phyloP scores from a whole-genome alignment of 2,329 filamentous ascomycete genomes.

The Mollisia scopiformis region DNA sequence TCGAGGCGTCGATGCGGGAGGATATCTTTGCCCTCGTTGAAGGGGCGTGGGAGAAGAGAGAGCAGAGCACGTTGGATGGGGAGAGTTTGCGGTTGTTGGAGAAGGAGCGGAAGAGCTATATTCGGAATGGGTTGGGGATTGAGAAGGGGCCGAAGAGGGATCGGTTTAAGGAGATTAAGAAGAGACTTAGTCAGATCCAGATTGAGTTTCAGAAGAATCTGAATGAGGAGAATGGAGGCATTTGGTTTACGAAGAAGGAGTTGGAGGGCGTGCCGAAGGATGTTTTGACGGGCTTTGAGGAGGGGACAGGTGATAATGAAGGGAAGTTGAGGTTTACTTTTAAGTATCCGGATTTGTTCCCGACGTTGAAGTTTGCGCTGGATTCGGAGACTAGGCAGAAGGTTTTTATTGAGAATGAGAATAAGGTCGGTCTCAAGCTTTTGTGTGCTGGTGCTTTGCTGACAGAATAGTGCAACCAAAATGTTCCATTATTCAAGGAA shows the following conservation, averaged over 20 bases:
- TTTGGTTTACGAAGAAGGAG: slow-evolving; percentile 77
- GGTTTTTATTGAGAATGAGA: slow-evolving; percentile 76
- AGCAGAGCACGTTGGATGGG: slow-evolving; percentile 54
- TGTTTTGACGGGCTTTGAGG: slow-evolving; percentile 67
- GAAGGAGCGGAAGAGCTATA: slow-evolving; percentile 77
- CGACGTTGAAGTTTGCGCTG: slow-evolving; percentile 75
- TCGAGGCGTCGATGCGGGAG: slow-evolving; percentile 80
- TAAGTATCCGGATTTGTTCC: slow-evolving; percentile 84
- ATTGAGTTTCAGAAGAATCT: slow-evolving; percentile 80
- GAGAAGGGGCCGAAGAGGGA: slow-evolving; percentile 72
- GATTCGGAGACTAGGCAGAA: slow-evolving; percentile 69
- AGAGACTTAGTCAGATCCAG: slow-evolving; percentile 67
- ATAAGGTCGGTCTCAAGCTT: slow-evolving; percentile 58
- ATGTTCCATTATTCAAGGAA: slow-evolving; percentile 74
- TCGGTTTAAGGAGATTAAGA: slow-evolving; percentile 86
- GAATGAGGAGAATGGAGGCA: slow-evolving; percentile 79
- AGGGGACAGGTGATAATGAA: slow-evolving; percentile 72
- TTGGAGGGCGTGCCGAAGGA: slow-evolving; percentile 76
- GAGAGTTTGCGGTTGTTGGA: slow-evolving; percentile 75
- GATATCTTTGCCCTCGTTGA: slow-evolving; percentile 74
- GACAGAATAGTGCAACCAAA: slow-evolving; percentile 60
- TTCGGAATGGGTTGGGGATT: slow-evolving; percentile 74
- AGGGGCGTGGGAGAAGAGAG: slow-evolving; percentile 57
- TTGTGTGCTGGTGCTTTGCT: slow-evolving; percentile 2
- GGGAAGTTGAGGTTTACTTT: slow-evolving; percentile 77